phyloP scores from a whole-genome alignment of 1,284 basidiomycete genomes.

The Ustilago hordei region DNA sequence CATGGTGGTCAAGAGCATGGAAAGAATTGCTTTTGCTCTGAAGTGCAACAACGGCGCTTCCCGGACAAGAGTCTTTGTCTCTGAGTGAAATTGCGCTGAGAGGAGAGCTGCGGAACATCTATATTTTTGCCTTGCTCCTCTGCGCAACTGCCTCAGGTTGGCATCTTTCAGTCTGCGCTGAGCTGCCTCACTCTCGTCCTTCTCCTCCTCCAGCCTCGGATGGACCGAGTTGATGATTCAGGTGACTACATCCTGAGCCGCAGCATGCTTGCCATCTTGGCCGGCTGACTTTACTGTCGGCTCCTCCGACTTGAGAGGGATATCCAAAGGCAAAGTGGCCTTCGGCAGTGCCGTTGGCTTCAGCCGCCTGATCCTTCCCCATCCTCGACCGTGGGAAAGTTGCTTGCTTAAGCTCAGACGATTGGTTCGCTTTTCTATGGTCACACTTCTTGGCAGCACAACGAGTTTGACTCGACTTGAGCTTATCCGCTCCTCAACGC shows the following conservation, averaged over 20 bases:
- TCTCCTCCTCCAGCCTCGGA: not conserved
- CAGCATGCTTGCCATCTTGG: no score
- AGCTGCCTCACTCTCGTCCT: not conserved
- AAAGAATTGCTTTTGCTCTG: not conserved
- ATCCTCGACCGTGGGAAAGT: constrained; percentile 28
- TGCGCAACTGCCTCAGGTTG: not conserved
- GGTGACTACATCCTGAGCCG: not conserved
- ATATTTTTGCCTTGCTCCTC: constrained; percentile 7
- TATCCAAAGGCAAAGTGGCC: not conserved
- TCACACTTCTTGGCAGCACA: constrained; percentile 19
- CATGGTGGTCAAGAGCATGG: not conserved
- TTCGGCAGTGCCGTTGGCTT: not conserved
- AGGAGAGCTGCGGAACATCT: constrained; percentile 23
- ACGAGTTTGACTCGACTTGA: not conserved
- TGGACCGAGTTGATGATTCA: not conserved
- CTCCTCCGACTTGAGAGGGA: not conserved
- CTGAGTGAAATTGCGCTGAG: not conserved
- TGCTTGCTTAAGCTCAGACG: not conserved
- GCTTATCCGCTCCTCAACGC: not conserved
- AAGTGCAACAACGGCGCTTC: not conserved
- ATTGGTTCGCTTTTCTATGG: constrained; percentile 15
- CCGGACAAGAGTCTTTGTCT: not conserved
- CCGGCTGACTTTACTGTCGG: not conserved
- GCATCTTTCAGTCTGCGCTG: not conserved
- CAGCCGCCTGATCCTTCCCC: constrained; percentile 10